phyloP scores from a whole-genome alignment of 768 basidiomycete species.

The Auriculariales sp. region DNA sequence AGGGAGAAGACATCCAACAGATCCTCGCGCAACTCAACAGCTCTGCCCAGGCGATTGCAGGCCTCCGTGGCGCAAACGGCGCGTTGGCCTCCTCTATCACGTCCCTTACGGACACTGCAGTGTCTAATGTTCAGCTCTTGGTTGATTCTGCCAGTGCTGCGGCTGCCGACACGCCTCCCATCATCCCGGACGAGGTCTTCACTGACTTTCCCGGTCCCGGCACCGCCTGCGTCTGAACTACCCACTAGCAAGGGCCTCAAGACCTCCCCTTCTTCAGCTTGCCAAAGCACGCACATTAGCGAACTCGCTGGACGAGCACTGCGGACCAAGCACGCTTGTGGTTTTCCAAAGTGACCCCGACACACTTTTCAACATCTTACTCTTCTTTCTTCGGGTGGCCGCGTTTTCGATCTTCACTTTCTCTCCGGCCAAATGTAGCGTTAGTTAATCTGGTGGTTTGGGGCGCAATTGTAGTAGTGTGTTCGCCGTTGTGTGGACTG shows the following conservation, averaged over 20 bases:
- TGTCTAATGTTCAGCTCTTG: neutral
- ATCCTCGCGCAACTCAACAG: neutral
- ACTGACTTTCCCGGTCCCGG: neutral
- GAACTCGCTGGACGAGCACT: neutral
- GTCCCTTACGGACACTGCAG: neutral
- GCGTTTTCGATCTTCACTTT: no score
- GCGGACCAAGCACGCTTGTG: no score
- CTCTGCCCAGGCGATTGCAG: neutral
- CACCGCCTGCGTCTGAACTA: neutral
- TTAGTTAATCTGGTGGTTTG: no score
- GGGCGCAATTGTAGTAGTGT: no score
- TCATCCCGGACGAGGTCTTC: constrained; percentile 1
- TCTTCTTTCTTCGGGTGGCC: no score
- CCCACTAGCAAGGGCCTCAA: neutral
- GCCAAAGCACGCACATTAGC: neutral
- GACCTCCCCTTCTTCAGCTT: no score
- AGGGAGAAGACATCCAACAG: neutral
- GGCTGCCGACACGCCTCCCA: neutral
- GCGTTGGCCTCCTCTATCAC: neutral
- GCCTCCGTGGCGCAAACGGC: neutral
- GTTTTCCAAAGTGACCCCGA: no score
- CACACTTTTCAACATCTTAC: no score
- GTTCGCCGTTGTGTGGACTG: no score
- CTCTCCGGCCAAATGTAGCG: no score
- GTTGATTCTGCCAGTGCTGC: neutral